phyloP scores from a whole-genome alignment of 352 stramenopile species.

The Globisporangium viniferum region DNA sequence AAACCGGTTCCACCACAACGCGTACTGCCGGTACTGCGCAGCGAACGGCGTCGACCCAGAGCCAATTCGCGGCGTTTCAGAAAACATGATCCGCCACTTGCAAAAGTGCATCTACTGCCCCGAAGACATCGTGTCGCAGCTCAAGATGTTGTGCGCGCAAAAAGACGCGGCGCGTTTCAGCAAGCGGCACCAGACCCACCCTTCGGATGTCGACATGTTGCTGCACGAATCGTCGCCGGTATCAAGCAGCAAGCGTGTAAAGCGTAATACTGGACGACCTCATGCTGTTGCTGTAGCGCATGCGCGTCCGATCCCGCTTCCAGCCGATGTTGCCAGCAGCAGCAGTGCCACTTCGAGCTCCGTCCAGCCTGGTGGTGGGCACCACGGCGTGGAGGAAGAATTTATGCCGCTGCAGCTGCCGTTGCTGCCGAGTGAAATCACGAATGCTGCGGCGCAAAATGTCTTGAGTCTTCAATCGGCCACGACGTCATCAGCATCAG shows the following conservation, averaged over 20 bases:
- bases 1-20: constrained; percentile 82
- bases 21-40: constrained; percentile 68
- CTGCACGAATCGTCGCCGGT: constrained; percentile 22
- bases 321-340: constrained; percentile 4
- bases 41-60: constrained; percentile 47
- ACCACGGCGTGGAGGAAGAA: constrained; percentile 25
- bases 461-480: not conserved
- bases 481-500: not conserved
- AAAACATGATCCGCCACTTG: constrained; percentile 83
- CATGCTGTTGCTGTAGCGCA: not conserved
- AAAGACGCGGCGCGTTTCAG: constrained; percentile 73
- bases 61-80: constrained; percentile 62
- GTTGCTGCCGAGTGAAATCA: constrained; percentile 26
- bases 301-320: constrained; percentile 8
- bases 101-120: constrained; percentile 79
- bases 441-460: constrained; percentile 1
- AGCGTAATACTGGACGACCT: not conserved
- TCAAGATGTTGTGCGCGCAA: constrained; percentile 64
- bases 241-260: constrained; percentile 27
- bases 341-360: not conserved
- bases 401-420: constrained; percentile 51
- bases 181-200: constrained; percentile 54
- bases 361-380: not conserved
- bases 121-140: constrained; percentile 56
- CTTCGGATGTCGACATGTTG: constrained; percentile 33